Evolutionary conservation across 148 eudicot species (phyloP), one percentile per base, ranked within the genome.

Genomic region (Salicornia ramosissima): DNA sequence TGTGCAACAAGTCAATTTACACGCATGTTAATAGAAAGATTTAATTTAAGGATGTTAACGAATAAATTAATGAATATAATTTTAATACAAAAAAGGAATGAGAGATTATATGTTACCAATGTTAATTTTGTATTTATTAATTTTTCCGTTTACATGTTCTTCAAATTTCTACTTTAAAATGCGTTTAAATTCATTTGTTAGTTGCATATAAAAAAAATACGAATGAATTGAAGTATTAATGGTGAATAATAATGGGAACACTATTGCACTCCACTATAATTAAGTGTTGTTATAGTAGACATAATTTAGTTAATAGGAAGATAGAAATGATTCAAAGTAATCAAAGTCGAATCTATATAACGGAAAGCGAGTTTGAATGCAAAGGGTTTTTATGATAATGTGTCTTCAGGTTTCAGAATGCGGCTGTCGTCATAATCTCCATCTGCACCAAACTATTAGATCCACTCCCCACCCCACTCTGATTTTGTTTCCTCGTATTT

Each of bases 361-460:
- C 75, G 75, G 75, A 72, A 72, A 72, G 75, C 53, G 70, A 5
- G 51, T 64, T 63, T 51, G 62, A 72, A 62, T 43, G 68, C 57
- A 45, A 70, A 19, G 65, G n/a, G n/a, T n/a, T n/a, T n/a, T n/a
- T n/a, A n/a, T 58, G 74, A 63, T 71, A 24, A 47, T 71, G 67
- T 42, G 28, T 63, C 29, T 11, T 61, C 15, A 36, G 10, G 54
- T 19, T 49, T 49, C 53, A 49, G 53, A 60, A 53, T 71, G 67
- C 74, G 74, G 74, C 74, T 25, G 47, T 71, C 67, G 59, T 71
- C 12, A 71, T 65, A 3, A 30, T 53, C 62, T 54, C 16, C 5
- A 54, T 63, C 45, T 61, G 21, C 43, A 31, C 33, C 64, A 33
- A 33, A 16, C 19, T 10, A 15, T 33, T 33, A 31, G 64, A n/a